These are phyloP conservation scores for Mucor lusitanicus DNA, from an alignment of 371 early-diverging fungal species.

Conservation along the genomic window DNA sequence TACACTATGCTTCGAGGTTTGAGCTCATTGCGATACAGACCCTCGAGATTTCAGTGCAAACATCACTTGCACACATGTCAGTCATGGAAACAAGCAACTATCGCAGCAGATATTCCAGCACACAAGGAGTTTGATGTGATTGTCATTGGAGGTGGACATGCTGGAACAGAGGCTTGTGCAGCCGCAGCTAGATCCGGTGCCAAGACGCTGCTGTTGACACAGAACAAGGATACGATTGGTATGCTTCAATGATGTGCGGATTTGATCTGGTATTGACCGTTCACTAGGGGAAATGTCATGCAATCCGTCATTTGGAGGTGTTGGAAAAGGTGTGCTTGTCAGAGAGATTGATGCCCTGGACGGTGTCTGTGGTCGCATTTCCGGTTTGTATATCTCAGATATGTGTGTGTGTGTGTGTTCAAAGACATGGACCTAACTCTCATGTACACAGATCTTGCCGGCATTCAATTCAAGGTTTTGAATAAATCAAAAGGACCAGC, in stretches of 20 bases:
- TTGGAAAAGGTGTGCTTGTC: constrained; percentile 84
- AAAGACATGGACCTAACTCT: neutral
- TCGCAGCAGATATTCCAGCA: neutral
- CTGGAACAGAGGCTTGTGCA: constrained; percentile 84
- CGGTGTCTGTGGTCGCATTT: constrained; percentile 79
- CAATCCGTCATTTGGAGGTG: constrained; percentile 88
- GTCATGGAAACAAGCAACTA: constrained; percentile 5
- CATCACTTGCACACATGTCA: neutral
- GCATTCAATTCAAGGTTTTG: constrained; percentile 85
- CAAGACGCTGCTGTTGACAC: constrained; percentile 76
- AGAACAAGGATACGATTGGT: constrained; percentile 77
- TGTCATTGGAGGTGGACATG: constrained; percentile 89
- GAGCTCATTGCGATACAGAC: neutral
- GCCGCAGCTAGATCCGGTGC: constrained; percentile 86
- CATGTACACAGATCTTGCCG: constrained; percentile 62
- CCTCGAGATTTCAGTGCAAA: neutral
- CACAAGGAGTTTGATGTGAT: constrained; percentile 63
- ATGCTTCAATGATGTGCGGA: neutral
- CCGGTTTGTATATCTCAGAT: constrained; percentile 35
- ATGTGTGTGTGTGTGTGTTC: too few relatives aligned
- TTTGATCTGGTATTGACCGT: neutral
- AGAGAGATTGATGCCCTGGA: constrained; percentile 86
- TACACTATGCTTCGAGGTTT: neutral
- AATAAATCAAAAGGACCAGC: constrained; percentile 88
- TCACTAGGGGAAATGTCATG: constrained; percentile 82